These are phyloP conservation scores for Polysphondylium violaceum DNA, from an alignment of 78 protist species.

Conservation along the genomic window DNA sequence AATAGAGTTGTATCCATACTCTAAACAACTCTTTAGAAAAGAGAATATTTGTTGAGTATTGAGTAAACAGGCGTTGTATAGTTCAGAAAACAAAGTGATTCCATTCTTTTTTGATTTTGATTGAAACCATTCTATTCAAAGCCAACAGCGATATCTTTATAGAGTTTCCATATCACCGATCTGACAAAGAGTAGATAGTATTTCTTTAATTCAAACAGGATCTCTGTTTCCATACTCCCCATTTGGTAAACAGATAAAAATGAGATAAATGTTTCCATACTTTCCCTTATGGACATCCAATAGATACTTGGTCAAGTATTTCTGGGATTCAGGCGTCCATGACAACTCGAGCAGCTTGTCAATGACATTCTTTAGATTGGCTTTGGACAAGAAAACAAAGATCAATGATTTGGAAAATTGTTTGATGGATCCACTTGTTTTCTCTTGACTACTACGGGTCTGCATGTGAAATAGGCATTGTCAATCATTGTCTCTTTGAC, in stretches of 20 bases:
- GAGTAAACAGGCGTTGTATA: constrained; percentile 77
- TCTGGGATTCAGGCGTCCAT: constrained; percentile 56
- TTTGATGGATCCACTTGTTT: constrained; percentile 36
- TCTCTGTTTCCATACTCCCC: too few species aligned
- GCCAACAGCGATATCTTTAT: constrained; percentile 60
- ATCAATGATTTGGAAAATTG: constrained; percentile 46
- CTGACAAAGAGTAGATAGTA: constrained; percentile 40
- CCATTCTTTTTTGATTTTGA: constrained; percentile 75
- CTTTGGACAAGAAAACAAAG: constrained; percentile 14
- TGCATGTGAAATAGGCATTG: constrained; percentile 58
- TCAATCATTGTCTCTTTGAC: constrained; percentile 73
- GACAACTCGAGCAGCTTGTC: constrained; percentile 55
- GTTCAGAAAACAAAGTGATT: constrained; percentile 76
- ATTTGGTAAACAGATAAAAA: too few species aligned
- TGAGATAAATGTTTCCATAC: constrained; percentile 74
- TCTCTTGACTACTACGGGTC: not conserved
- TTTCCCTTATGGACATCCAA: constrained; percentile 65
- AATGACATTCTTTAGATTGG: constrained; percentile 30
- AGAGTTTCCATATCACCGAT: constrained; percentile 25
- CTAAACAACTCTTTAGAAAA: constrained; percentile 30
- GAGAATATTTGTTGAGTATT: constrained; percentile 38
- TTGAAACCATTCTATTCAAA: constrained; percentile 63
- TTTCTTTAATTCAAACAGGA: constrained; percentile 54
- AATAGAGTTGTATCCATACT: constrained; percentile 30
- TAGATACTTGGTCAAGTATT: constrained; percentile 29